Base-by-base conservation (phyloP, 140 eudicot species). In the Flaveria floridana region DNA sequence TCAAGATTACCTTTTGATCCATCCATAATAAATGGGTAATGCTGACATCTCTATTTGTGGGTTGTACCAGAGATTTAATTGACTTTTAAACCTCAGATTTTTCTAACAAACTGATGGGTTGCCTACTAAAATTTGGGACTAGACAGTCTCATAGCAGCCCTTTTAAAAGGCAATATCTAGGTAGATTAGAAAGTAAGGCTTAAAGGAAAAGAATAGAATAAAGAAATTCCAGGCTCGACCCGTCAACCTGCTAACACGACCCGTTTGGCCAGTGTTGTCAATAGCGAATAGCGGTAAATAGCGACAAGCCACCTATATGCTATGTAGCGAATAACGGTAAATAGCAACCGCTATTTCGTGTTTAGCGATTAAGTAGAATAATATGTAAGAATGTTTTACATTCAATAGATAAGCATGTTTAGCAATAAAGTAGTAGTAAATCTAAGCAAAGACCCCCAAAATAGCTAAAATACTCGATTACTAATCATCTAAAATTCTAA, bases 1-100 rank as follows among this genome's bases (percentile, higher is more conserved):
- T 41, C 11, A 39, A 16, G 1, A 65, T 65, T 39, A 41, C 52
- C 71, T 37, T 4, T 65, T 19, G 6, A 65, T 39, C 51, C 51
- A 39, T 16, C 26, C 28, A 7, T n/a, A 65, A 39, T 30, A 64
- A n/a, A 11, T 12, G 6, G 2, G 41, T 6, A 16, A n/a, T 30
- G 41, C 41, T 65, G 13, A 2, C 48, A 34, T 37, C 50, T 65
- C 26, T 65, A 30, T 30, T 30, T 30, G 37, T 30, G 37, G 37
- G 51, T 7, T 65, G 7, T 65, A 65, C n/a, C 44, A 4, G 44
- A 26, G 18, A 62, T 62, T 62, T 62, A 42, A 65, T 39, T 65
- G 6, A 50, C 6, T 16, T 65, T 37, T 65, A 15, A 30, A 64
- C 4, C 50, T 7, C 1, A 7, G 2, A 15, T 14, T 28, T 64